Evolutionary conservation across 2,329 filamentous ascomycete genomes (phyloP).

Genomic region (Aspergillus sp.): DNA sequence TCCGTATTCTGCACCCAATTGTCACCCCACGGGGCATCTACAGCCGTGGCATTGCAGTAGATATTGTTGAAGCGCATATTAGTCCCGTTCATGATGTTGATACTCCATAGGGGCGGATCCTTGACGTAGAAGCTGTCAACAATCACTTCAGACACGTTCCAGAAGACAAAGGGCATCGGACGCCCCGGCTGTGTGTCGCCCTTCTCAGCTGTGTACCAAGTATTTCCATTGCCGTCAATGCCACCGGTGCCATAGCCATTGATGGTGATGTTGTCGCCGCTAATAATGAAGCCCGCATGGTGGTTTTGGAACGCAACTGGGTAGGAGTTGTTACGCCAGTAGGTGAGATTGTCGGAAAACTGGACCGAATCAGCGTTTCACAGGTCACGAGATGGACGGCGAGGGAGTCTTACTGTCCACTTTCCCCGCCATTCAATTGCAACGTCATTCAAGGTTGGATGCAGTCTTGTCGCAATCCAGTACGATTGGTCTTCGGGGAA

Average conservation of each 20-base stretch:
- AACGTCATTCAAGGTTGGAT: slow-evolving; percentile 53
- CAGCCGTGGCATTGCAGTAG: slow-evolving; percentile 52
- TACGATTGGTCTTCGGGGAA: slow-evolving; percentile 55
- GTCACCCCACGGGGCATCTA: slow-evolving; percentile 51
- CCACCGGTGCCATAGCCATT: slow-evolving; percentile 56
- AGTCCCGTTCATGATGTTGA: slow-evolving; percentile 62
- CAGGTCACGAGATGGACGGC: neutral
- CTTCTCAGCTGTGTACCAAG: slow-evolving; percentile 55
- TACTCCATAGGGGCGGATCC: slow-evolving; percentile 55
- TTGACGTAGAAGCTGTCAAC: slow-evolving; percentile 56
- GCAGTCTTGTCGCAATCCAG: slow-evolving; percentile 53
- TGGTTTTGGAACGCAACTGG: slow-evolving; percentile 59
- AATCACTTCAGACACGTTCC: slow-evolving; percentile 58
- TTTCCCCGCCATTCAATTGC: slow-evolving; percentile 55
- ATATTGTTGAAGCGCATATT: slow-evolving; percentile 56
- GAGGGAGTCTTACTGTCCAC: slow-evolving; percentile 47
- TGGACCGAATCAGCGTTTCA: slow-evolving; percentile 15
- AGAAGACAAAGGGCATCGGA: slow-evolving; percentile 61
- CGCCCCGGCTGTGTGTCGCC: slow-evolving; percentile 51
- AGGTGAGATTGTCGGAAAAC: slow-evolving; percentile 54
- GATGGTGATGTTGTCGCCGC: slow-evolving; percentile 53
- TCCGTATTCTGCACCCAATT: slow-evolving; percentile 63
- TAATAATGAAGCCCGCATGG: slow-evolving; percentile 54
- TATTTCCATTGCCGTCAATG: slow-evolving; percentile 57
- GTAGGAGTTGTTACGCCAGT: slow-evolving; percentile 59